Conservation (phyloP, 805 yeast genomes). For the Saccharomycopsis olivae region DNA sequence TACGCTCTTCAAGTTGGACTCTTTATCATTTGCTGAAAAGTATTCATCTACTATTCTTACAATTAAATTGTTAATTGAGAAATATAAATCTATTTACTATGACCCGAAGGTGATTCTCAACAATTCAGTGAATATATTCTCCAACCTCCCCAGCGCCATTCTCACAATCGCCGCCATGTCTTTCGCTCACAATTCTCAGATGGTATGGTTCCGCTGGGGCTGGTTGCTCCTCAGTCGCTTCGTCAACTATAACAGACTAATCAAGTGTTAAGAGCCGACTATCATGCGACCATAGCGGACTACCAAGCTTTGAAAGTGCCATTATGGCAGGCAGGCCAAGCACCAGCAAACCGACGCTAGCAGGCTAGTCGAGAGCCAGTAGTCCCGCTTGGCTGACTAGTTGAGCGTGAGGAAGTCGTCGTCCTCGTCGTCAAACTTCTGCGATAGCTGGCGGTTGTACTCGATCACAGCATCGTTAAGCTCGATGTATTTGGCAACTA, state of each 20-base stretch:
- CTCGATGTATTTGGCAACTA: neutral
- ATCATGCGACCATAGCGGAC: too few relatives aligned
- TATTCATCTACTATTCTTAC: slow-evolving; percentile 17
- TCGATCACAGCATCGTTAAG: neutral
- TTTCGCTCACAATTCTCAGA: slow-evolving; percentile 74
- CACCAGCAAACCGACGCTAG: neutral
- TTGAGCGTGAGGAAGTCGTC: neutral
- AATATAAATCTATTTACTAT: neutral
- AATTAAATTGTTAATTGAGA: slow-evolving; percentile 6
- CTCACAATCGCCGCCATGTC: slow-evolving; percentile 60
- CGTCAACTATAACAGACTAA: slow-evolving; percentile 63
- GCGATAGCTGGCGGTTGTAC: neutral
- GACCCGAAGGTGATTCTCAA: neutral
- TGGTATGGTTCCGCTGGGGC: slow-evolving; percentile 90
- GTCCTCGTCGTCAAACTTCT: neutral
- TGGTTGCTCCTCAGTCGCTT: slow-evolving; percentile 77
- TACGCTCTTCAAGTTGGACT: slow-evolving; percentile 25
- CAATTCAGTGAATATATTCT: slow-evolving; percentile 20
- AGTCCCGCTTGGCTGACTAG: neutral
- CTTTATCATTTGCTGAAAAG: slow-evolving; percentile 23
- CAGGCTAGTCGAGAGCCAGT: neutral
- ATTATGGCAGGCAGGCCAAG: neutral
- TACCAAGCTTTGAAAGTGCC: neutral
- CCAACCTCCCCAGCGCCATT: slow-evolving; percentile 23
- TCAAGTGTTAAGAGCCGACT: slow-evolving; percentile 12